Conservation (phyloP, 139 green algal species). For the Axilococcus clingmanii region DNA sequence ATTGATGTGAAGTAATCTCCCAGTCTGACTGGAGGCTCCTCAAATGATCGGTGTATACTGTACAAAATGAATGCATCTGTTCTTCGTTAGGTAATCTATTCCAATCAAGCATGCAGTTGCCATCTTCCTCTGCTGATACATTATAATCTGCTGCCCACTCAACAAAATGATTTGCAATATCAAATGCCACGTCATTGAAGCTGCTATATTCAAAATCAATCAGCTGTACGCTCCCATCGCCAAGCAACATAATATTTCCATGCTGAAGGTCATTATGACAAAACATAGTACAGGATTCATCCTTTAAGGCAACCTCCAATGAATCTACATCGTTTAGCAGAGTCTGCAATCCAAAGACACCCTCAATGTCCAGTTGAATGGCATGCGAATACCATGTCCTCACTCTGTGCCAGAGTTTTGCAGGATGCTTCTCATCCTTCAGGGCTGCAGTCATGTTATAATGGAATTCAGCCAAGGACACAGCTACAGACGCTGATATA, state of each 20-base stretch:
- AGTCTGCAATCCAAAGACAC: background rate
- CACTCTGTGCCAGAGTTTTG: too few relatives aligned
- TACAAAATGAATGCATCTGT: conserved; percentile 23
- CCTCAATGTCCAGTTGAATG: too few relatives aligned
- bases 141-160: conserved; percentile 60
- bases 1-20: background rate
- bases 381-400: too few relatives aligned
- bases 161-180: conserved; percentile 68
- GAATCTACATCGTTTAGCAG: background rate
- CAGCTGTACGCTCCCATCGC: conserved; percentile 8
- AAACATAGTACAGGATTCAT: conserved; percentile 42
- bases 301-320: background rate
- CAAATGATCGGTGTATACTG: conserved; percentile 32
- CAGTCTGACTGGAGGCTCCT: background rate
- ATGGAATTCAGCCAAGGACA: conserved; percentile 46
- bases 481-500: conserved; percentile 31
- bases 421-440: background rate
- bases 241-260: conserved; percentile 56
- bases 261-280: conserved; percentile 68
- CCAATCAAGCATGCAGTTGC: conserved; percentile 44
- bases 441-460: conserved; percentile 21
- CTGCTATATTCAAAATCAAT: conserved; percentile 62
- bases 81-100: conserved; percentile 28
- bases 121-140: background rate
- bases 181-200: conserved; percentile 32